Conservation (phyloP, 768 basidiomycete genomes). For the Kwoniella pini region DNA sequence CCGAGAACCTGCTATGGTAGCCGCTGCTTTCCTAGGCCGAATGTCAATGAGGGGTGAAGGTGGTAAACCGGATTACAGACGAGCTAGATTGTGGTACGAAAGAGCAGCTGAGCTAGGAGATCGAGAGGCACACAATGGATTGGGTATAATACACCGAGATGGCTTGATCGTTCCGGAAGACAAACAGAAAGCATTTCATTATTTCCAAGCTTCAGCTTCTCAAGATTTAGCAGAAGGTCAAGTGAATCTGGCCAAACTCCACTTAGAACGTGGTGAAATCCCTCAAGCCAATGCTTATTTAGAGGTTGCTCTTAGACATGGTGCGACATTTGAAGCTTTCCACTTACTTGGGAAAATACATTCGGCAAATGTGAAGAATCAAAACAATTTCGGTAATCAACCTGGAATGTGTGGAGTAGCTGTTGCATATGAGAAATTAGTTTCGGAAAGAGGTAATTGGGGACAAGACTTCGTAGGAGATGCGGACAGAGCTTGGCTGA, state of each 20-base stretch:
- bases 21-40: constrained; percentile 84
- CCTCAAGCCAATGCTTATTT: constrained; percentile 70
- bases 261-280: constrained; percentile 67
- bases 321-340: constrained; percentile 91
- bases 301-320: constrained; percentile 77
- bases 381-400: constrained; percentile 13
- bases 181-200: constrained; percentile 62
- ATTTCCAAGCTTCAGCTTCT: constrained; percentile 77
- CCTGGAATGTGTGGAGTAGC: constrained; percentile 80
- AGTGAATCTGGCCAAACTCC: constrained; percentile 77
- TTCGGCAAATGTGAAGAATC: constrained; percentile 60
- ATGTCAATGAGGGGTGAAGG: constrained; percentile 96
- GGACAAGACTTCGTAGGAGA: constrained; percentile 80
- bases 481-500: constrained; percentile 63
- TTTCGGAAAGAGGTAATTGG: constrained; percentile 82
- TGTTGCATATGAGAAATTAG: constrained; percentile 89
- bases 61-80: constrained; percentile 68
- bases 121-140: constrained; percentile 80
- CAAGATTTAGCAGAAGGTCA: constrained; percentile 91
- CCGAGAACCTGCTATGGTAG: constrained; percentile 69
- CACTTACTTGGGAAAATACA: constrained; percentile 89
- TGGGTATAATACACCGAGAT: constrained; percentile 91
- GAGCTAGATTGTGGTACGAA: constrained; percentile 93
- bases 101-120: constrained; percentile 70
- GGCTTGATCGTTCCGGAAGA: constrained; percentile 73